These are phyloP conservation scores for Pseudocercospora fijiensis DNA, from an alignment of 2,329 filamentous ascomycete genomes.

Conservation along the genomic window DNA sequence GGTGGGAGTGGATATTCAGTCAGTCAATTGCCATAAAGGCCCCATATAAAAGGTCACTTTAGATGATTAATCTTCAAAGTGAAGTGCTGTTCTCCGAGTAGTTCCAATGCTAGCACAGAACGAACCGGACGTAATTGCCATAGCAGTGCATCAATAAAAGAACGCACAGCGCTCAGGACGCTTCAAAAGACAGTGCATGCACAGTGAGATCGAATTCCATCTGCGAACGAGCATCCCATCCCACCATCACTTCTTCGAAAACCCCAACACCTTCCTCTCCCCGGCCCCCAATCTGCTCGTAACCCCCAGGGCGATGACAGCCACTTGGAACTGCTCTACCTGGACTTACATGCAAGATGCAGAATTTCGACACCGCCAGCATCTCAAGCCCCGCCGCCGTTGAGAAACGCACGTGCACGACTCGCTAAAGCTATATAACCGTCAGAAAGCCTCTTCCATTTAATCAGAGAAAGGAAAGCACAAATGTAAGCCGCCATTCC, in stretches of 20 bases:
- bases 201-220: not conserved
- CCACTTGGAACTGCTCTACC: too few species aligned
- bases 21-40: conserved; percentile 31
- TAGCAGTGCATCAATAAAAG: too few species aligned
- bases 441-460: not conserved
- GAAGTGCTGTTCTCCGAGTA: not conserved
- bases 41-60: not conserved
- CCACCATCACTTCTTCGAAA: not conserved
- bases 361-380: not conserved
- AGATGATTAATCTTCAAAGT: not conserved
- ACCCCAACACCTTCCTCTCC: not conserved
- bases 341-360: too few species aligned
- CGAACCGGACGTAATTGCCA: too few species aligned
- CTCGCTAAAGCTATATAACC: not conserved
- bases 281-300: too few species aligned
- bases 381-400: not conserved
- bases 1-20: conserved; percentile 24
- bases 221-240: not conserved
- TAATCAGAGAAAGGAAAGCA: too few species aligned
- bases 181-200: not conserved
- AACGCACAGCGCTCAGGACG: not conserved
- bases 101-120: not conserved
- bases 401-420: not conserved
- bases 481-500: too few species aligned
- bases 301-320: too few species aligned